phyloP scores from a whole-genome alignment of 73 alveolate genomes.

The Breviolum minutum region DNA sequence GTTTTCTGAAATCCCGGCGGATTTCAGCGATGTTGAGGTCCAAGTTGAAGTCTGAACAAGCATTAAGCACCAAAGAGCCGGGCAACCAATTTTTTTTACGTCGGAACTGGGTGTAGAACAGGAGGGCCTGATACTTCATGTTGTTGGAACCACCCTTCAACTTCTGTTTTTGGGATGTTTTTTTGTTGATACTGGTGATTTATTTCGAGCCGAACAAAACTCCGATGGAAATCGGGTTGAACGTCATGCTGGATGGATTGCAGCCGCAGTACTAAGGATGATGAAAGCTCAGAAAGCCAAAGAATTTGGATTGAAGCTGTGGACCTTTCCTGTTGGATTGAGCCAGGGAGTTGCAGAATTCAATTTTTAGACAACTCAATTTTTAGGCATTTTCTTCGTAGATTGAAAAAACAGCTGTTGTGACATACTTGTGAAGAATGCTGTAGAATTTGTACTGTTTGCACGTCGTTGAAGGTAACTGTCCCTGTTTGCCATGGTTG shows the following conservation, averaged over 20 bases:
- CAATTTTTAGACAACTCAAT: not conserved
- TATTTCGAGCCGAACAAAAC: too few species aligned
- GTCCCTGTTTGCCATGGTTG: not conserved
- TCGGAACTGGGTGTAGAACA: too few species aligned
- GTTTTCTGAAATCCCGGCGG: not conserved
- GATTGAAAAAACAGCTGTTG: too few species aligned
- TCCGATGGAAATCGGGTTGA: too few species aligned
- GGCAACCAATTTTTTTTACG: not conserved
- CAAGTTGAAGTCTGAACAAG: not conserved
- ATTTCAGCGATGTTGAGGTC: not conserved
- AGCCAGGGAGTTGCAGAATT: not conserved
- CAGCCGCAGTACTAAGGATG: not conserved
- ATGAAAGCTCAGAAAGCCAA: conserved; percentile 22
- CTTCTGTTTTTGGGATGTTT: too few species aligned
- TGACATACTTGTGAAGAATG: too few species aligned
- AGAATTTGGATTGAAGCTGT: conserved; percentile 48
- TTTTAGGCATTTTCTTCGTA: not conserved
- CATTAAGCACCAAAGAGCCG: conserved; percentile 11
- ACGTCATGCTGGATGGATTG: not conserved
- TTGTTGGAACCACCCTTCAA: too few species aligned
- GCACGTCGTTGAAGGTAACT: too few species aligned
- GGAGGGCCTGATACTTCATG: too few species aligned
- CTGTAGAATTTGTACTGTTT: too few species aligned
- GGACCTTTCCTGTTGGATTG: not conserved
- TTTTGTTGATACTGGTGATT: too few species aligned